Evolutionary conservation across 352 stramenopile genomes (phyloP), one percentile per base, ranked within the genome.

Genomic region (Phytophthora tentaculata): DNA sequence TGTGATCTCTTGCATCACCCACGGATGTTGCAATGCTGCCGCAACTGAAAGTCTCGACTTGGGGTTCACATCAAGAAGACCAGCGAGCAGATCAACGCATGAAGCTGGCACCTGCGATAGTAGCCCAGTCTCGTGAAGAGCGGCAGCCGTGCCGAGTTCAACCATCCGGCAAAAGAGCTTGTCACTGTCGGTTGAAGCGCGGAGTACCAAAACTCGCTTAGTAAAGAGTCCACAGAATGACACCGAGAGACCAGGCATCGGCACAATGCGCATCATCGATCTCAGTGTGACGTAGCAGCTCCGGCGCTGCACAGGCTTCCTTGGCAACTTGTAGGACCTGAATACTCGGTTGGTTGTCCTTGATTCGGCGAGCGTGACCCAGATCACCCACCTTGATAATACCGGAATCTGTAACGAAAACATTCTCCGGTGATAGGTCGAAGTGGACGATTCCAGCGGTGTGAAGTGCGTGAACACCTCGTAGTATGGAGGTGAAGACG

Each of bases 351-450:
- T 35, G 57, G 19, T 73, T 43, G 43, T 37, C 56, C 47, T 70
- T 64, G 3, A 80, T 78, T 32, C 63, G 51, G 24, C 58, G 62
- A 14, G 93, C 94, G 32, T 97, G 81, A 22, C 92, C 96, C 73
- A 98, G 92, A 72, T 98, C 96, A 39, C 95, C 95, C 7, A 98
- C 57, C 23, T 87, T 83, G 17, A 82, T 76, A 37, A 93, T 80
- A 32, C 90, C 90, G 5, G 80, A 81, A 23, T 85, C 88, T 26
- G 92, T 95, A 24, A 99, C 62, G 41, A 98, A 92, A 73, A 97
- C 86, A 70, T 98, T 98, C 70, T 99, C 96, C 9, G 98, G 83
- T 54, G 97, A 98, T 35, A 99, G 60, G 69, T 99, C 96, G 53
- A 97, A 81, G 76, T 99, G 95, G 37, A 84, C 94, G 61, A 98